A percentile compares a stretch with the other conserved stretches of the same genome.
Evolutionary conservation across 2,329 filamentous ascomycete species (phyloP).

Genomic region (Alternaria brassicicola): DNA sequence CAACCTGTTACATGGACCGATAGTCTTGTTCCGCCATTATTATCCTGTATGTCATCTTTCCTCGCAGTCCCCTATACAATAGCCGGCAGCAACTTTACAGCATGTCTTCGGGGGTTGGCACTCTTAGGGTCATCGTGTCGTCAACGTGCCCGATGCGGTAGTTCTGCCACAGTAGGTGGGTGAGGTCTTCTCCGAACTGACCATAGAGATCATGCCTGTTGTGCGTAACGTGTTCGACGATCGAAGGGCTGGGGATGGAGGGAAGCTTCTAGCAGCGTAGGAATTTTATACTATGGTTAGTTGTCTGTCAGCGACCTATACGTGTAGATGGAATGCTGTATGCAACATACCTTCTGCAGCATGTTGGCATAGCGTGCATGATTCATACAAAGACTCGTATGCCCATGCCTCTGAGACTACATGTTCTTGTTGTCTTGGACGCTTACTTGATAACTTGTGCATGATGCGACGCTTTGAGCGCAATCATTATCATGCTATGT

Average conservation of each 20-base stretch:
- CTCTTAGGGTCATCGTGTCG: slow-evolving; percentile 50
- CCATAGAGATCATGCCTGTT: slow-evolving; percentile 36
- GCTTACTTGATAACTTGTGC: slow-evolving; percentile 15
- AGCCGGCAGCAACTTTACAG: too few relatives aligned
- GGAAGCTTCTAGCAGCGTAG: slow-evolving; percentile 50
- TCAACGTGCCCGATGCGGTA: slow-evolving; percentile 46
- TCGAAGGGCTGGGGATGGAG: slow-evolving; percentile 45
- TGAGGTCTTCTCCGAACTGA: slow-evolving; percentile 35
- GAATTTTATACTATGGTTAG: slow-evolving; percentile 51
- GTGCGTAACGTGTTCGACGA: slow-evolving; percentile 39
- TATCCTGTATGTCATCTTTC: slow-evolving; percentile 49
- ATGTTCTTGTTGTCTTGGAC: slow-evolving; percentile 44
- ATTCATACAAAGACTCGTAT: slow-evolving; percentile 50
- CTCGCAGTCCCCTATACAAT: slow-evolving; percentile 29
- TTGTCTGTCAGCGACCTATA: not conserved
- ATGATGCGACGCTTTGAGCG: not conserved
- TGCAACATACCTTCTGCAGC: slow-evolving; percentile 40
- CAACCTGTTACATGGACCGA: slow-evolving; percentile 46
- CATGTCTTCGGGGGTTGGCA: slow-evolving; percentile 48
- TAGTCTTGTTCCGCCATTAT: slow-evolving; percentile 46
- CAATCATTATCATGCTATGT: too few relatives aligned
- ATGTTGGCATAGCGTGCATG: slow-evolving; percentile 48
- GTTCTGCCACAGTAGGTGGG: slow-evolving; percentile 36
- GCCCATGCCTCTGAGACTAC: slow-evolving; percentile 48
- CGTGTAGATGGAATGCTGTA: not conserved